Conservation (phyloP, 2,329 filamentous ascomycete genomes). For the Colletotrichum sp. region DNA sequence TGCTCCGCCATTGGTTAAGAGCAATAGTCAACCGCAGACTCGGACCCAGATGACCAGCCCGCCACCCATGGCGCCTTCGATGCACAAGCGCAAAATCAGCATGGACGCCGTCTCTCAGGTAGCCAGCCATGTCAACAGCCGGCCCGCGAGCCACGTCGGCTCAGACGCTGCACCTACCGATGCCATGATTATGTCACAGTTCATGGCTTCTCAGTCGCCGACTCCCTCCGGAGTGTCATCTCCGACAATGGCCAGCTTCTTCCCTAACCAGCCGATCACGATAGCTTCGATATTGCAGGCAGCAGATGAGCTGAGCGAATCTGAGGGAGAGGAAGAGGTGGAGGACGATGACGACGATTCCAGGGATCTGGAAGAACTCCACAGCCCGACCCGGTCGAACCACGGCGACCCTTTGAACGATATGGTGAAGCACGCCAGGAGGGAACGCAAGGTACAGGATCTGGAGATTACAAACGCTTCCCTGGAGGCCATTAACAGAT, state of each 20-base stretch:
- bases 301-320: slow-evolving; percentile 53
- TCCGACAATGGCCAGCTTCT: slow-evolving; percentile 32
- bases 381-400: slow-evolving; percentile 64
- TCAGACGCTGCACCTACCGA: slow-evolving; percentile 34
- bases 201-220: slow-evolving; percentile 35
- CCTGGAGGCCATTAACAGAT: slow-evolving; percentile 91
- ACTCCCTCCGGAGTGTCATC: slow-evolving; percentile 41
- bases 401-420: slow-evolving; percentile 71
- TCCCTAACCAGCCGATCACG: slow-evolving; percentile 41
- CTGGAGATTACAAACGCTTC: slow-evolving; percentile 97
- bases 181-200: slow-evolving; percentile 36
- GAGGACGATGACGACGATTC: slow-evolving; percentile 25
- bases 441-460: slow-evolving; percentile 94
- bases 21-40: slow-evolving; percentile 24
- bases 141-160: slow-evolving; percentile 27
- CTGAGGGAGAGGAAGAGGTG: slow-evolving; percentile 27
- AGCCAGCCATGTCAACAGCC: slow-evolving; percentile 27
- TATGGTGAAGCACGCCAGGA: slow-evolving; percentile 83
- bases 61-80: slow-evolving; percentile 38
- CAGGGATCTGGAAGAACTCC: slow-evolving; percentile 37
- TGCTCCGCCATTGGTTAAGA: slow-evolving; percentile 5
- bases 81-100: slow-evolving; percentile 46
- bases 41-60: slow-evolving; percentile 39
- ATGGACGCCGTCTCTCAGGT: slow-evolving; percentile 42
- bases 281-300: slow-evolving; percentile 63